Percentiles rank a stretch among this genome's conserved stretches.
These are phyloP conservation scores for Candida coquimbonensis DNA, from an alignment of 805 yeast species.

Conservation along the genomic window DNA sequence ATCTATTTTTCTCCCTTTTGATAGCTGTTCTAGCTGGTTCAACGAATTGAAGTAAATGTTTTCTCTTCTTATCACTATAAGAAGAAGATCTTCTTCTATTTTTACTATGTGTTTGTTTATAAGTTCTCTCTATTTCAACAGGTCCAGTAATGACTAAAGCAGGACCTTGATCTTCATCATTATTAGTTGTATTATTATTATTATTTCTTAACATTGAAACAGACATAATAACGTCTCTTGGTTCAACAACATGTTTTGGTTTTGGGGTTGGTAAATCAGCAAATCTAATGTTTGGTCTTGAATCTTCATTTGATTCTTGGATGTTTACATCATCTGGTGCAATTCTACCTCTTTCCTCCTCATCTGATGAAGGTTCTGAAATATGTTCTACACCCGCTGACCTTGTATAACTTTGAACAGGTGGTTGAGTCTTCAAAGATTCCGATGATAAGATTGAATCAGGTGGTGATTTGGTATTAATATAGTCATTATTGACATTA, in stretches of 20 bases:
- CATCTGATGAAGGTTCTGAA: conserved; percentile 22
- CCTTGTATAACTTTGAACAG: neutral
- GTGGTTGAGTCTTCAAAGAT: neutral
- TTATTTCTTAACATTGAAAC: conserved; percentile 69
- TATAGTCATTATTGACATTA: no score
- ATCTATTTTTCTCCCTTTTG: conserved; percentile 12
- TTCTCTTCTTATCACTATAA: neutral
- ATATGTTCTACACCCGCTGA: conserved; percentile 7
- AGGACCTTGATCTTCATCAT: conserved; percentile 61
- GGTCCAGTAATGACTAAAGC: conserved; percentile 76
- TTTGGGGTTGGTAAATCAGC: conserved; percentile 22
- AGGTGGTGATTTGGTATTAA: no score
- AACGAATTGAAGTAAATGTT: conserved; percentile 24
- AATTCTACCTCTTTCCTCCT: conserved; percentile 7
- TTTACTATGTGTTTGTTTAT: neutral
- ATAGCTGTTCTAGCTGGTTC: conserved; percentile 5
- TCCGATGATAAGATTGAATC: neutral
- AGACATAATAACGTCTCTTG: conserved; percentile 79
- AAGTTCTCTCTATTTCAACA: conserved; percentile 46
- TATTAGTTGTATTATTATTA: conserved; percentile 32
- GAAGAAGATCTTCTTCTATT: neutral
- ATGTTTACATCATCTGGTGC: conserved; percentile 7
- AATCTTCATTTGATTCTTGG: neutral
- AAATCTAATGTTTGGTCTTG: conserved; percentile 15
- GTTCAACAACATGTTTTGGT: conserved; percentile 47